Evolutionary conservation across 352 stramenopile genomes (phyloP), one percentile per base, ranked within the genome.

Genomic region (Phytopythium kandeliae): DNA sequence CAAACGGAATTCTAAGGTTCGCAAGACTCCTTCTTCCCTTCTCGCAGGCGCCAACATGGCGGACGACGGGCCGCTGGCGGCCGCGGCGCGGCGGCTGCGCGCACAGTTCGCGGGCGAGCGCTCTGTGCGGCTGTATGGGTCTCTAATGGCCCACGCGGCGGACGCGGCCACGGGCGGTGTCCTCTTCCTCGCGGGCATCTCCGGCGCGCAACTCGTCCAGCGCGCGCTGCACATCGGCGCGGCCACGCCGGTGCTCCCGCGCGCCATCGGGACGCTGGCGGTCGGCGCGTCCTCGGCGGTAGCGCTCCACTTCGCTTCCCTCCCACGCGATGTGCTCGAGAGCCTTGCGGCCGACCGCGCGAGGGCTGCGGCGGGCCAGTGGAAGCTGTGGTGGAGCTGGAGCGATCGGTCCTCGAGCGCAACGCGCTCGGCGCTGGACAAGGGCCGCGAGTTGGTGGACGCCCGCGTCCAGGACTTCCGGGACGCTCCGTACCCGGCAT

Each of bases 401-500:
- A 9, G 9, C 21, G 38, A 30, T 26, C 19, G 12, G 10, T 45
- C 38, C 10, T 13, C 40, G 22, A n/a, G 4, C 11, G 13, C 22
- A 13, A 28, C 13, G 9, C 22, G 13, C 8, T 30, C 40, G 45
- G 45, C 45, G 44, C 2, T 38, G 16, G 26, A 25, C 30, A 51
- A 28, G 30, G 35, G 54, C n/a, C 57, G 57, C 22, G 46, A 35
- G 28, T 74, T 69, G 40, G 34, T 78, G 13, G 42, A 56, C 28
- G 49, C 71, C 28, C 72, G 75, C 25, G 55, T 62, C 24, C 67
- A 69, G 15, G 62, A 74, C 19, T 57, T 83, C 8, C 30, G 44
- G 12, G 66, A 85, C 28, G 65, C 75, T 13, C 80, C 80, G 17
- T 74, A 75, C n/a, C 58, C 74, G 0, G 69, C 86, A 16, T 89